These are phyloP conservation scores for Glomus cerebriforme DNA, from an alignment of 192 early-diverging fungal species.

Conservation along the genomic window DNA sequence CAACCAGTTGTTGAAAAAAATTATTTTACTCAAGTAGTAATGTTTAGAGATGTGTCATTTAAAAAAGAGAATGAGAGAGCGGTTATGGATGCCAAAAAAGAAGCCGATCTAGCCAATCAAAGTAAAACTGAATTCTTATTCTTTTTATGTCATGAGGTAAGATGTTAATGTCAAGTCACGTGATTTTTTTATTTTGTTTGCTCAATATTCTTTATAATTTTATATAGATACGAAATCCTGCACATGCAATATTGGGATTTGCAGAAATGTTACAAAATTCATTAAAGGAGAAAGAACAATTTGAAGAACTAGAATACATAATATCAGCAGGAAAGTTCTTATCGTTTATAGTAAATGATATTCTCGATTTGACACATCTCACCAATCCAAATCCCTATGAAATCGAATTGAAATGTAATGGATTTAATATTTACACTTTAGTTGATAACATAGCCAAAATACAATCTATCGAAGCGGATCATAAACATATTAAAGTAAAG, in stretches of 20 bases:
- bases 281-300: neutral
- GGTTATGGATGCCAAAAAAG: neutral
- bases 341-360: slow-evolving; percentile 4
- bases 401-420: slow-evolving; percentile 10
- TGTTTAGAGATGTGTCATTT: slow-evolving; percentile 13
- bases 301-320: slow-evolving; percentile 17
- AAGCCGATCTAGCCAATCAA: slow-evolving; percentile 12
- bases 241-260: slow-evolving; percentile 16
- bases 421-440: neutral
- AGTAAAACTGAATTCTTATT: slow-evolving; percentile 10
- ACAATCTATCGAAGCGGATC: neutral
- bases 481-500: neutral
- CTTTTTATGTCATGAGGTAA: slow-evolving; percentile 18
- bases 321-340: slow-evolving; percentile 22
- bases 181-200: neutral
- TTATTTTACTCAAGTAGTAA: slow-evolving; percentile 19
- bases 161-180: neutral
- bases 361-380: slow-evolving; percentile 18
- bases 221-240: slow-evolving; percentile 16
- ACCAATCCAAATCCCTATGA: slow-evolving; percentile 18
- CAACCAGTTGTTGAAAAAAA: slow-evolving; percentile 15
- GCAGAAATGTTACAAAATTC: slow-evolving; percentile 15
- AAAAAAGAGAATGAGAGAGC: slow-evolving; percentile 14
- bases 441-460: slow-evolving; percentile 6
- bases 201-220: neutral